A percentile compares a stretch with the other conserved stretches of the same genome.
These are phyloP conservation scores for Ogataea zsoltii DNA, from an alignment of 805 yeast genomes.

Conservation along the genomic window DNA sequence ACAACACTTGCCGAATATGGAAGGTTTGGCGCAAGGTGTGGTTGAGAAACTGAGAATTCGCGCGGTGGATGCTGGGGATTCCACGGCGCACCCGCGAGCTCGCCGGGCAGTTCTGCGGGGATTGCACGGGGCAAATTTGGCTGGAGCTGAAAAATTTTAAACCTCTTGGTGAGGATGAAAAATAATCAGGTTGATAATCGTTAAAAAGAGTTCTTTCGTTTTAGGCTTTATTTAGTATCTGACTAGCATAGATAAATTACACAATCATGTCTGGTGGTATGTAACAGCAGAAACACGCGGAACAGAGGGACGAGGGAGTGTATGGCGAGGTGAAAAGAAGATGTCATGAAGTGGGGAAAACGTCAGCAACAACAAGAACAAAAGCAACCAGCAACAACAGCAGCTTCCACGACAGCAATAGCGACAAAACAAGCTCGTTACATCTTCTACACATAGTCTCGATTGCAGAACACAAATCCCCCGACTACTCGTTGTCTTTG, in stretches of 20 bases:
- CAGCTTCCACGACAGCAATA: neutral
- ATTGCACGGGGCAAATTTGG: neutral
- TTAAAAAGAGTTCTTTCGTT: constrained; percentile 3
- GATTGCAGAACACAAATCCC: no score
- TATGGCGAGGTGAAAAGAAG: no score
- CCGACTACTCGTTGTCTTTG: no score
- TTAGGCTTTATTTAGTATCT: constrained; percentile 3
- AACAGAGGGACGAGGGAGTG: neutral
- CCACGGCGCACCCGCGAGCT: neutral
- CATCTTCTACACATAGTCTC: no score
- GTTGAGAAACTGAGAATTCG: neutral
- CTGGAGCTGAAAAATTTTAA: constrained; percentile 4
- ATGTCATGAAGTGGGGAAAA: no score
- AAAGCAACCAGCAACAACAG: no score
- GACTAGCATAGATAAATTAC: constrained; percentile 7
- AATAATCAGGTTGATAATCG: constrained; percentile 2
- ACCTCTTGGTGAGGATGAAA: neutral
- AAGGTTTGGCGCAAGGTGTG: constrained; percentile 10
- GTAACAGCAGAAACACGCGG: constrained; percentile 6
- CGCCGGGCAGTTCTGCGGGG: neutral
- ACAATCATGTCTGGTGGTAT: constrained; percentile 31
- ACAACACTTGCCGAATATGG: neutral
- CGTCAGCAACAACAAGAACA: neutral
- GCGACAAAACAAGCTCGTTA: no score
- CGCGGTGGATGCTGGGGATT: neutral